Percentiles rank a stretch among this genome's conserved stretches.
These are phyloP conservation scores for Euphorbia corollata DNA, from an alignment of 441 rosid genomes.

Conservation along the genomic window DNA sequence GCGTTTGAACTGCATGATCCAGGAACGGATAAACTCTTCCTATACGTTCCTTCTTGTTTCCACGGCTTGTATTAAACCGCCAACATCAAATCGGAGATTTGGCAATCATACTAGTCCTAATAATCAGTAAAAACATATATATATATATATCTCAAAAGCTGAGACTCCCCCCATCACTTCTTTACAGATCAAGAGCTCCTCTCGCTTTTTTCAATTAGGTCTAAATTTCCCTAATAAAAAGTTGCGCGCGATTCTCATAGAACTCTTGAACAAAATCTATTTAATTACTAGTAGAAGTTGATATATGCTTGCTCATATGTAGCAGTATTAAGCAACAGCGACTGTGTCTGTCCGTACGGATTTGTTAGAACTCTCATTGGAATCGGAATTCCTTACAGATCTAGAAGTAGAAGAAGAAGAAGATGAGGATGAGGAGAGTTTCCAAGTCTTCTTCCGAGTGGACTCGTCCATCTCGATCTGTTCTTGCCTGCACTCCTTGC, in stretches of 20 bases:
- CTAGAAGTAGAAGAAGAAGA: constrained; percentile 31
- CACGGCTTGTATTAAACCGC: neutral
- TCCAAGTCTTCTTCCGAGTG: constrained; percentile 47
- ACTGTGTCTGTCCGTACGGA: constrained; percentile 42
- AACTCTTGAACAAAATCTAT: no score
- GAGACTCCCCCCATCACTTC: neutral
- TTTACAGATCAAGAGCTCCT: constrained; percentile 12
- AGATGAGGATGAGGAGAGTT: constrained; percentile 28
- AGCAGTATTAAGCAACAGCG: constrained; percentile 33
- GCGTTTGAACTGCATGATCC: no score
- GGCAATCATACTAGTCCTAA: neutral
- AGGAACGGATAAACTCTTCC: neutral
- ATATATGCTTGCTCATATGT: neutral
- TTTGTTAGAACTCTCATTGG: constrained; percentile 28
- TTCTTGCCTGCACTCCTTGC: constrained; percentile 82
- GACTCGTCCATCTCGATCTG: constrained; percentile 71
- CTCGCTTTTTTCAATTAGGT: neutral
- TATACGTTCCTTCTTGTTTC: neutral
- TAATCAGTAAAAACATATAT: neutral
- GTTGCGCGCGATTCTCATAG: no score
- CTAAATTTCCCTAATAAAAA: neutral
- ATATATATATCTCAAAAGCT: neutral
- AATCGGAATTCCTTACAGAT: constrained; percentile 36
- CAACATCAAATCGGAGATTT: neutral
- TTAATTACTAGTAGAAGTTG: no score